phyloP scores from a whole-genome alignment of 2,329 filamentous ascomycete species.

The Diaporthe sp. region DNA sequence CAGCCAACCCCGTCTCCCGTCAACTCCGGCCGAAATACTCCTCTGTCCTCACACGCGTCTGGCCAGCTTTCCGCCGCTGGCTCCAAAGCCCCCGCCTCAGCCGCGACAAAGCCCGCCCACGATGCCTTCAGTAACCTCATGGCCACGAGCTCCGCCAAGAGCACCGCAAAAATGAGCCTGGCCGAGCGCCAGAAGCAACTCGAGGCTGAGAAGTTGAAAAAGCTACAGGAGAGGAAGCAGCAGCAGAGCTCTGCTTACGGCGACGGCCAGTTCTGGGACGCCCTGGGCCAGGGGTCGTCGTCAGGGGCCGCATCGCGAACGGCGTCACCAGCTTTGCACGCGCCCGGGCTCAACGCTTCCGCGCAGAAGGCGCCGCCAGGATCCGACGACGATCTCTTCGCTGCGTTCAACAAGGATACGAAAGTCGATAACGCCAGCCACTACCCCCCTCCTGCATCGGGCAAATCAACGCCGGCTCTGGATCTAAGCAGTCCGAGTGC shows the following conservation, averaged over 20 bases:
- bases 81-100: constrained; percentile 54
- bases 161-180: constrained; percentile 79
- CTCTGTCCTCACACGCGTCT: constrained; percentile 65
- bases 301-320: constrained; percentile 61
- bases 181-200: constrained; percentile 82
- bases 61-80: constrained; percentile 51
- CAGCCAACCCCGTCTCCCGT: constrained; percentile 70
- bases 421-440: constrained; percentile 77
- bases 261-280: constrained; percentile 82
- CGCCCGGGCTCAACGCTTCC: constrained; percentile 48
- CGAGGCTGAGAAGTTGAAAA: constrained; percentile 75
- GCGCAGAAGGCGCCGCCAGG: constrained; percentile 51
- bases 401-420: constrained; percentile 76
- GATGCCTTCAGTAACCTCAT: constrained; percentile 87
- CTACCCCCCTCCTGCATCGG: constrained; percentile 69
- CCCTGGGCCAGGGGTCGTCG: constrained; percentile 67
- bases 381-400: constrained; percentile 76
- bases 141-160: constrained; percentile 72
- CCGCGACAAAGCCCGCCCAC: constrained; percentile 64
- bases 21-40: constrained; percentile 69
- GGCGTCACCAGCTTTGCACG: constrained; percentile 57
- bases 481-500: constrained; percentile 69
- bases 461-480: constrained; percentile 62
- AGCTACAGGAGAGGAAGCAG: constrained; percentile 80
- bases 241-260: constrained; percentile 85